phyloP scores from a whole-genome alignment of 257 asterid genomes.

The Nicotiana sylvestris region DNA sequence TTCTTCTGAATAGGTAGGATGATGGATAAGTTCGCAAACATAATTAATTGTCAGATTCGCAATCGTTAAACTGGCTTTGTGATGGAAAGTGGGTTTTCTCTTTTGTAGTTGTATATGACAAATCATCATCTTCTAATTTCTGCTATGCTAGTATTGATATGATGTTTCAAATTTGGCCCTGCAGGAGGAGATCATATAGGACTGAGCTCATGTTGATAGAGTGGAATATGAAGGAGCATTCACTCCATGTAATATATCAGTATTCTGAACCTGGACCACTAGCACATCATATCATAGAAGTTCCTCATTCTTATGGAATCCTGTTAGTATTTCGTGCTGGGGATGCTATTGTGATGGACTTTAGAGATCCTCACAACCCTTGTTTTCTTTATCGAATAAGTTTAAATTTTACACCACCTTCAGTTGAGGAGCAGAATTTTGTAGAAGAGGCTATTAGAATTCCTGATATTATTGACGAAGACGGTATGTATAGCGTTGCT shows the following conservation, averaged over 20 bases:
- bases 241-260: constrained; percentile 58
- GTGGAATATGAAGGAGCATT: constrained; percentile 66
- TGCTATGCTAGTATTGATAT: constrained; percentile 7
- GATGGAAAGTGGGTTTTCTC: constrained; percentile 3
- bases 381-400: constrained; percentile 55
- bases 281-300: constrained; percentile 82
- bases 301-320: constrained; percentile 78
- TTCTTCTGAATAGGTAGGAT: constrained; percentile 81
- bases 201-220: constrained; percentile 77
- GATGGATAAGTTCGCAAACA: constrained; percentile 11
- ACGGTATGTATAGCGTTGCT: constrained; percentile 78
- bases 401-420: constrained; percentile 55
- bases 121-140: not conserved
- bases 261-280: constrained; percentile 82
- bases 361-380: constrained; percentile 64
- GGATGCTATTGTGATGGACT: constrained; percentile 84
- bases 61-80: constrained; percentile 11
- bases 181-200: constrained; percentile 75
- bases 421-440: constrained; percentile 54
- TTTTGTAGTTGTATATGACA: constrained; percentile 19
- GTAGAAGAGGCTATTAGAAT: constrained; percentile 42
- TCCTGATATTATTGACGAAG: constrained; percentile 91
- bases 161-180: constrained; percentile 6
- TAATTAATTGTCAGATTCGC: constrained; percentile 16
- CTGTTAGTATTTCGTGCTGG: constrained; percentile 88